These are phyloP conservation scores for Populus hybrid DNA, from an alignment of 441 rosid species.

Conservation along the genomic window DNA sequence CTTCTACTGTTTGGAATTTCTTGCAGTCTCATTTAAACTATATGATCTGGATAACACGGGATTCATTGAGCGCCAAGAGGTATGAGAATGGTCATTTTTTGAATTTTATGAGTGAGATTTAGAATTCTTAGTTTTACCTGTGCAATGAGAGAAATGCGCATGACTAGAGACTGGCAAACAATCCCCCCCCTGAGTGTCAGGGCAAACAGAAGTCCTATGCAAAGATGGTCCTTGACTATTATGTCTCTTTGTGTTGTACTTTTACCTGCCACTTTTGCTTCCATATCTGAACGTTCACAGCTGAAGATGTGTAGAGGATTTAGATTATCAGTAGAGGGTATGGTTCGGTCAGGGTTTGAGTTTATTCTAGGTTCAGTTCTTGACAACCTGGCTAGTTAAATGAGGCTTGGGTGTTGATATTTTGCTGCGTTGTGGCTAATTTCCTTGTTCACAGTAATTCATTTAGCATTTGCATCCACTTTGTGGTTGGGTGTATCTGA, in stretches of 20 bases:
- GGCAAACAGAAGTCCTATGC: background rate
- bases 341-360: background rate
- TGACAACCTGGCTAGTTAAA: background rate
- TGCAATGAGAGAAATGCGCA: background rate
- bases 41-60: constrained; percentile 91
- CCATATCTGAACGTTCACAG: background rate
- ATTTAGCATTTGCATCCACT: background rate
- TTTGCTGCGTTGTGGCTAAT: background rate
- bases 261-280: background rate
- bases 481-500: background rate
- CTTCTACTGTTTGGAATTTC: constrained; percentile 3
- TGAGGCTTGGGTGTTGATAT: background rate
- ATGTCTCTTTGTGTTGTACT: background rate
- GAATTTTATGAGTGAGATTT: background rate
- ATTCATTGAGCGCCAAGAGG: constrained; percentile 96
- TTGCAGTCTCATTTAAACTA: constrained; percentile 91
- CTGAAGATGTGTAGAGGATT: background rate
- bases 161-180: background rate
- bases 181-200: background rate
- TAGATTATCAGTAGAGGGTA: background rate
- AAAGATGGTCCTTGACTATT: background rate
- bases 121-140: background rate
- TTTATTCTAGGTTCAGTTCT: background rate
- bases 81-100: constrained; percentile 22
- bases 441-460: background rate